Base-by-base conservation (phyloP, 2,329 filamentous ascomycete genomes). In the Sphaerostilbella broomeana region DNA sequence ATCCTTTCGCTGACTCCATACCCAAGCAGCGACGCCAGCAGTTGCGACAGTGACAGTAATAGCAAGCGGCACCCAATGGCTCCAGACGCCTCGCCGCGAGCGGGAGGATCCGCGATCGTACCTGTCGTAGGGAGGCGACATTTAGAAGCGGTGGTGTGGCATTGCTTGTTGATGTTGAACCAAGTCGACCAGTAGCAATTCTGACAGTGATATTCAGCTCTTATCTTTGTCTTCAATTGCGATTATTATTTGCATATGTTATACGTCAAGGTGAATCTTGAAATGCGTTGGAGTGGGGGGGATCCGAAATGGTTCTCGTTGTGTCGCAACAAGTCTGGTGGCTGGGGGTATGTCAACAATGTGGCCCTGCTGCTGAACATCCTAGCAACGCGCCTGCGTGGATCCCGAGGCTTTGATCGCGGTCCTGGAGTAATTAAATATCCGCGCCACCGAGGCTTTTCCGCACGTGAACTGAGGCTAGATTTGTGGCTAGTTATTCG, bases 31-130 rank as follows among this genome's bases (percentile, higher is more conserved):
- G 33, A 94, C 67, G 22, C 89, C 88, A 40, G 85, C 81, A 16
- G 89, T 87, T 45, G 90, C 90, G 51, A 94, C 79, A 32, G 87
- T 89, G 43, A 94, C 79, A 35, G 89, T 95, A 48, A 95, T 65
- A 49, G 81, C 82, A 41, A 97, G 73, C 47, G 90, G 90, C 44
- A 95, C 77, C 86, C 89, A 95, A 66, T 94, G 90, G 56, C 81
- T 77, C 65, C 86, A 77, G 50, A 78, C 73, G 58, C 73, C 69
- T 61, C 74, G 70, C 64, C 76, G 71, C 68, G 73, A 72, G 60
- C 73, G 69, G 53, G 77, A 77, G 54, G 73, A 68, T 54, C 65
- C 60, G 53, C 66, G 64, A 57, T 75, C 65, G 60, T 69, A 67
- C 22, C 22, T 55, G 70, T 84, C 77, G 73, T 81, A 78, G 47